phyloP scores from a whole-genome alignment of 2,329 filamentous ascomycete genomes.

The Dactylellina parvicollis region DNA sequence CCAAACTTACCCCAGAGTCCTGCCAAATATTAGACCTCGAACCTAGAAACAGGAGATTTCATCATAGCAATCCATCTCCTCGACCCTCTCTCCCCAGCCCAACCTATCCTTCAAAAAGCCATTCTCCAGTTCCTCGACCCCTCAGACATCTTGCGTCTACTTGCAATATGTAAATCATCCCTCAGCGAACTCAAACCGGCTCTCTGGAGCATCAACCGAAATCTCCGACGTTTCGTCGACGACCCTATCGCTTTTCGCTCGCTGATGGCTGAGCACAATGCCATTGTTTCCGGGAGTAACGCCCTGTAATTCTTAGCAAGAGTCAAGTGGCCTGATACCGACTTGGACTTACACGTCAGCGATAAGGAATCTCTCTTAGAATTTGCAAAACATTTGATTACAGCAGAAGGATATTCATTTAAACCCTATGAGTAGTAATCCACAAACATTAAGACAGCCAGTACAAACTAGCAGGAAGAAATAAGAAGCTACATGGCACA shows the following conservation, averaged over 20 bases:
- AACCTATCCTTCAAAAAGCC: slow-evolving; percentile 32
- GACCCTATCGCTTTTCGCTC: slow-evolving; percentile 41
- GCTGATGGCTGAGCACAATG: slow-evolving; percentile 47
- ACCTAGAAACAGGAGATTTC: no score
- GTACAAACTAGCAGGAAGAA: not conserved
- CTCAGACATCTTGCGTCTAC: slow-evolving; percentile 20
- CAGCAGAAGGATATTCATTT: slow-evolving; percentile 30
- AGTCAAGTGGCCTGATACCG: slow-evolving; percentile 35
- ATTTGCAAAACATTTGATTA: slow-evolving; percentile 19
- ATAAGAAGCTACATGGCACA: not conserved
- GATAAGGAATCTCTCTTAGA: not conserved
- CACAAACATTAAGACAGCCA: not conserved
- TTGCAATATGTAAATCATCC: slow-evolving; percentile 33
- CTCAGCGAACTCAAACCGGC: slow-evolving; percentile 19
- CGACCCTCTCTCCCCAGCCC: slow-evolving; percentile 23
- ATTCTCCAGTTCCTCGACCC: slow-evolving; percentile 38
- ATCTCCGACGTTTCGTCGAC: slow-evolving; percentile 41
- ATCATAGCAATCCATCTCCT: slow-evolving; percentile 35
- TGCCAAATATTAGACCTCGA: no score
- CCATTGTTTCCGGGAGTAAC: slow-evolving; percentile 47
- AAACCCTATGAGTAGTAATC: slow-evolving; percentile 41
- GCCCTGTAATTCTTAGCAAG: slow-evolving; percentile 49
- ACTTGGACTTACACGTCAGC: slow-evolving; percentile 43
- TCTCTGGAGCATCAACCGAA: slow-evolving; percentile 47
- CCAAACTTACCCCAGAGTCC: no score